Evolutionary conservation across 1,284 basidiomycete genomes (phyloP).

Genomic region (Melampsora americana): DNA sequence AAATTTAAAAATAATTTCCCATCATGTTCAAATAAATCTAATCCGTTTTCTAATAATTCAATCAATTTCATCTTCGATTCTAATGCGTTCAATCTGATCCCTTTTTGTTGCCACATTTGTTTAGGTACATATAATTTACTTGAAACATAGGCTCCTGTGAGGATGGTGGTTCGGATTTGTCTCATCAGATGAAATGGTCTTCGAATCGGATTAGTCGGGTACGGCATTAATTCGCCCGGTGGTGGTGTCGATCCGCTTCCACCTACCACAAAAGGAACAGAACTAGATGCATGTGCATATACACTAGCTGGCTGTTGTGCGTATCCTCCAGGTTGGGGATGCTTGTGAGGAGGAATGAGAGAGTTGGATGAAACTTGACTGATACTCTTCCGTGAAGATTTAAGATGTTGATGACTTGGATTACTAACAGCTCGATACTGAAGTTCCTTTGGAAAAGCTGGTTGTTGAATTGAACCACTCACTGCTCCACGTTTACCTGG

Average conservation of each 20-base stretch:
- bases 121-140: constrained; percentile 79
- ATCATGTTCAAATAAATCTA: constrained; percentile 65
- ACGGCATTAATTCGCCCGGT: too few relatives aligned
- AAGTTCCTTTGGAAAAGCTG: constrained; percentile 5
- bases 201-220: constrained; percentile 43
- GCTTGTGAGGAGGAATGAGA: too few relatives aligned
- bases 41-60: constrained; percentile 68
- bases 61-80: constrained; percentile 81
- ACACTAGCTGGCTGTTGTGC: neutral
- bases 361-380: too few relatives aligned
- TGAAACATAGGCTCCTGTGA: constrained; percentile 81
- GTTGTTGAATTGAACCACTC: neutral
- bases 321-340: too few relatives aligned
- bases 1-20: constrained; percentile 46
- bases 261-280: too few relatives aligned
- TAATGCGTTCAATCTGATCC: constrained; percentile 73
- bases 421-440: neutral
- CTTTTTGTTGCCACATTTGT: constrained; percentile 83
- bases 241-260: too few relatives aligned
- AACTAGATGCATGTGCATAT: neutral
- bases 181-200: constrained; percentile 88
- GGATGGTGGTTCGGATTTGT: constrained; percentile 74
- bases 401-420: neutral
- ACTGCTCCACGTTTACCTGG: constrained; percentile 27
- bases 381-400: too few relatives aligned